Conservation (phyloP, 352 stramenopile genomes). For the Discostella stelligera region DNA sequence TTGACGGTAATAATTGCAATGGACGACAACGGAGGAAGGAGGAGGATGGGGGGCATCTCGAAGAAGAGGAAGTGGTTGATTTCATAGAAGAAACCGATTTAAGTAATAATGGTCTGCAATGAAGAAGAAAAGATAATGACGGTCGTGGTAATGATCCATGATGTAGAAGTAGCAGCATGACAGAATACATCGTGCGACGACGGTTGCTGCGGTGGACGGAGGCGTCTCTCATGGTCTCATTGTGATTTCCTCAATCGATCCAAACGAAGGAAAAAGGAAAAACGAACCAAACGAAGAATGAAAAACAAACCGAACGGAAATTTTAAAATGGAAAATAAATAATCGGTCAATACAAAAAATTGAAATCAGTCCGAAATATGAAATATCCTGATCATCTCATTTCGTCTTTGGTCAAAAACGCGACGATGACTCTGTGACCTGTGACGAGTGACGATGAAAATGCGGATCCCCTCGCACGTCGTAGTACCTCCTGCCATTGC, state of each 20-base stretch:
- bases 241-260: too few relatives aligned
- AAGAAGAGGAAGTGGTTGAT: too few relatives aligned
- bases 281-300: too few relatives aligned
- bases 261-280: too few relatives aligned
- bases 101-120: neutral
- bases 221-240: neutral
- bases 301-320: too few relatives aligned
- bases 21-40: neutral
- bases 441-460: neutral
- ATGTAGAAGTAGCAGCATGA: neutral
- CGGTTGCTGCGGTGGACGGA: neutral
- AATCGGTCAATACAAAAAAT: too few relatives aligned
- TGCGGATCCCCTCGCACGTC: neutral
- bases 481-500: neutral
- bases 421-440: too few relatives aligned
- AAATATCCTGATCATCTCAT: too few relatives aligned
- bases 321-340: too few relatives aligned
- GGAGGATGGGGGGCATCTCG: too few relatives aligned
- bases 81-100: neutral
- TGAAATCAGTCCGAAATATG: too few relatives aligned
- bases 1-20: neutral
- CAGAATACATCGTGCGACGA: neutral
- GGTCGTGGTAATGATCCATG: neutral
- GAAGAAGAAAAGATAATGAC: neutral
- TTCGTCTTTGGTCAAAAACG: too few relatives aligned